phyloP scores from a whole-genome alignment of 805 yeast genomes.

The Zygoascus biomembranicola region DNA sequence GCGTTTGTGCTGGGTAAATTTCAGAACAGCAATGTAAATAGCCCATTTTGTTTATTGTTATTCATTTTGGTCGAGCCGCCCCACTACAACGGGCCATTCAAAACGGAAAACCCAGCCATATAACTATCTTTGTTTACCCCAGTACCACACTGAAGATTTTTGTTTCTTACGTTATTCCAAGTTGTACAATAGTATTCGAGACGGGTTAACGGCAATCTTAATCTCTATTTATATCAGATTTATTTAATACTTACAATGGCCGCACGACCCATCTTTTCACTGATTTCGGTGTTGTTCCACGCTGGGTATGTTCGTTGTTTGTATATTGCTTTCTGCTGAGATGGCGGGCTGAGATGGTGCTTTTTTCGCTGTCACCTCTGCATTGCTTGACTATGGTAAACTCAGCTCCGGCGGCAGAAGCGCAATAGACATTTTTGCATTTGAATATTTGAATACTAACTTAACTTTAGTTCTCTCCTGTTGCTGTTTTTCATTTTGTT shows the following conservation, averaged over 20 bases:
- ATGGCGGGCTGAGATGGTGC: not conserved
- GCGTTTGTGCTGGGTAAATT: no score
- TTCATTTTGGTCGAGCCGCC: not conserved
- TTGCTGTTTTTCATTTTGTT: slow-evolving; percentile 56
- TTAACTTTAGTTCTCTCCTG: slow-evolving; percentile 36
- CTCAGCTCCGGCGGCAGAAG: no score
- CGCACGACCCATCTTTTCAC: slow-evolving; percentile 25
- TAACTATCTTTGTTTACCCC: not conserved
- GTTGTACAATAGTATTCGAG: not conserved
- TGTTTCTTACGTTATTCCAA: not conserved
- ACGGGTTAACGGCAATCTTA: not conserved
- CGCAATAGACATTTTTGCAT: not conserved
- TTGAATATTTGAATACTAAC: not conserved
- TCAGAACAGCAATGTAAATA: not conserved
- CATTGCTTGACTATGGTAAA: no score
- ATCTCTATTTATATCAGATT: not conserved
- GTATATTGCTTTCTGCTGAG: not conserved
- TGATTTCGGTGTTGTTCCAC: slow-evolving; percentile 29
- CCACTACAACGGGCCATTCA: not conserved
- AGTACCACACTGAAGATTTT: not conserved
- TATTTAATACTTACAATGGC: slow-evolving; percentile 5
- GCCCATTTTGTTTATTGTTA: not conserved
- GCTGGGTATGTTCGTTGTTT: slow-evolving; percentile 26
- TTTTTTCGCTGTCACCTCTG: not conserved
- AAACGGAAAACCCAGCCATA: not conserved